Evolutionary conservation across 768 basidiomycete species (phyloP).

Genomic region (Suillus plorans): DNA sequence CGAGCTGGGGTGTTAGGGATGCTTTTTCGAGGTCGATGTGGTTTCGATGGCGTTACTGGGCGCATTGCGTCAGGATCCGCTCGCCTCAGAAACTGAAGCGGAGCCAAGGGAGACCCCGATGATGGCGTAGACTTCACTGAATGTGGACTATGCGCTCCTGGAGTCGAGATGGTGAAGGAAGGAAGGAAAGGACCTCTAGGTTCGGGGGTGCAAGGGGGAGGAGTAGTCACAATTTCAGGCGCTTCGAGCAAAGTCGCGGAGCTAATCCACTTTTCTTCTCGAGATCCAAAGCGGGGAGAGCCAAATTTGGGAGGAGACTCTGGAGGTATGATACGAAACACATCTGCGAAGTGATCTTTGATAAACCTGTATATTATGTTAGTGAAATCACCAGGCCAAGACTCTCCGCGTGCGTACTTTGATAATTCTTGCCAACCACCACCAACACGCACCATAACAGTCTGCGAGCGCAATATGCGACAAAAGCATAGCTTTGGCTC

Average conservation of each 20-base stretch:
- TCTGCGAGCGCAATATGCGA: conserved; percentile 85
- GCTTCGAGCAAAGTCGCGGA: conserved; percentile 69
- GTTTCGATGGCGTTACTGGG: conserved; percentile 67
- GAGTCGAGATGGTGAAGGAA: conserved; percentile 60
- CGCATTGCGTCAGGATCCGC: conserved; percentile 65
- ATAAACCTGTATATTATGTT: conserved; percentile 62
- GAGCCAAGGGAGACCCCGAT: conserved; percentile 72
- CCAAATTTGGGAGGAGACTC: conserved; percentile 59
- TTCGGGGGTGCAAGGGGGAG: conserved; percentile 67
- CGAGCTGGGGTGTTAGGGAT: conserved; percentile 48
- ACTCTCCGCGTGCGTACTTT: conserved; percentile 52
- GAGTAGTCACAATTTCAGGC: conserved; percentile 36
- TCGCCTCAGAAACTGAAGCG: conserved; percentile 83
- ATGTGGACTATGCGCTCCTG: conserved; percentile 44
- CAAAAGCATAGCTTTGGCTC: conserved; percentile 91
- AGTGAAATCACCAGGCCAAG: conserved; percentile 5
- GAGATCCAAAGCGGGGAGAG: conserved; percentile 36
- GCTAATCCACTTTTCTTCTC: conserved; percentile 83
- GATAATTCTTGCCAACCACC: conserved; percentile 94
- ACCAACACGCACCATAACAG: conserved; percentile 95
- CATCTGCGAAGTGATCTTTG: conserved; percentile 81
- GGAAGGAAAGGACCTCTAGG: conserved; percentile 57
- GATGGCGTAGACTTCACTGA: conserved; percentile 52
- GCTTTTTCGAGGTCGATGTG: conserved; percentile 44
- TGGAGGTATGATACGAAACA: conserved; percentile 65